phyloP scores from a whole-genome alignment of 2,329 filamentous ascomycete genomes.

The Colletotrichum scovillei region DNA sequence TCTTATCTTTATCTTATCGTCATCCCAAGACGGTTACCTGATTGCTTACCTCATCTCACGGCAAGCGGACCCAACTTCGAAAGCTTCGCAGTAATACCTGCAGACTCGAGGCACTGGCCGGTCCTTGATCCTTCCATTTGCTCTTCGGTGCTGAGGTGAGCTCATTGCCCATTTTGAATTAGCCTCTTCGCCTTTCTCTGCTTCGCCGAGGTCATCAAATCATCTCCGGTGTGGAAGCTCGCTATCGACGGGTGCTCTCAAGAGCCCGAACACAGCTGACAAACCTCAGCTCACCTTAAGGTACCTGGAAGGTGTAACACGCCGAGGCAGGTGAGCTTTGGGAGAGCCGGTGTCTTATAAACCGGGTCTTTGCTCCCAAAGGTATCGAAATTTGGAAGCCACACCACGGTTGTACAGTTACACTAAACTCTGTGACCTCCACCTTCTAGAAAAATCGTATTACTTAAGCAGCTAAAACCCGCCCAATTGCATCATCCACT shows the following conservation, averaged over 20 bases:
- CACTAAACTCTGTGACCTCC: not conserved
- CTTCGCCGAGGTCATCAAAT: not conserved
- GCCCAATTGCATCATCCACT: conserved; percentile 33
- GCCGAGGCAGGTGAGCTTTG: not conserved
- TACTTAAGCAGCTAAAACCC: not conserved
- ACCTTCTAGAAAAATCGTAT: not conserved
- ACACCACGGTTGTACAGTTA: not conserved
- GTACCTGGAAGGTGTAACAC: not conserved
- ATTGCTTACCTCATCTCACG: not conserved
- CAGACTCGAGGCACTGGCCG: not conserved
- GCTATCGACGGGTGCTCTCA: not conserved
- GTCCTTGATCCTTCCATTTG: not conserved
- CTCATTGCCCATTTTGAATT: not conserved
- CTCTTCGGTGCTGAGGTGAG: not conserved
- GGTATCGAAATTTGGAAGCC: not conserved
- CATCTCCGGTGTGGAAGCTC: not conserved
- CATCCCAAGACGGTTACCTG: not conserved
- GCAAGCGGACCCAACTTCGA: no score
- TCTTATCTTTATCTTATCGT: conserved; percentile 8
- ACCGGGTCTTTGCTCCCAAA: not conserved
- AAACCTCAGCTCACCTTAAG: not conserved
- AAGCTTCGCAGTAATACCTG: not conserved
- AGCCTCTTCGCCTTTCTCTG: not conserved
- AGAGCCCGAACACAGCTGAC: not conserved
- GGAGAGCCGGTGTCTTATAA: not conserved